Base-by-base conservation (phyloP, 257 asterid species). In the Penstemon newberryi region DNA sequence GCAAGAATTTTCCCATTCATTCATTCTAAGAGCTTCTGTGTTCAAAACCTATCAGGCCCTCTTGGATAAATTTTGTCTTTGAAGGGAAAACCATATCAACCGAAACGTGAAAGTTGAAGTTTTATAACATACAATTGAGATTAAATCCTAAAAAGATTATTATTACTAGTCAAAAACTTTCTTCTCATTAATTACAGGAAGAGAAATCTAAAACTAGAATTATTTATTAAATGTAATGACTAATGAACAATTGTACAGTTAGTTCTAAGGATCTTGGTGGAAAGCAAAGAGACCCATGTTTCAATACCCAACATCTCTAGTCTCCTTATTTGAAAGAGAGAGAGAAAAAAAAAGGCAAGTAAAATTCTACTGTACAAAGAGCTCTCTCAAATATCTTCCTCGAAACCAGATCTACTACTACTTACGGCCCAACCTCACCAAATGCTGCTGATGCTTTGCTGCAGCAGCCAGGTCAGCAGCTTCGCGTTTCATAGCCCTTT, bases 391-490 rank as follows among this genome's bases (percentile, higher is more conserved):
- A 15, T 15, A 49, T 61, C 13, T 50, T 60, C 55, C 33, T 11
- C 45, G 7, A 18, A 70, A 50, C 65, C 61, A 67, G 7, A 70
- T 56, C 77, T 7, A 44, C 19, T 40, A 10, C 8, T 70, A 66
- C 68, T 60, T 50, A 4, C 82, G 90, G 5, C 96, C 96, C 72
- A 85, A 67, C 88, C 95, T 85, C 60, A 50, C 81, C 78, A 86
- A 81, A 71, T 68, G 96, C 79, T 81, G 79, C 79, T 81, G 89
- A 57, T 88, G 97, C 70, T 91, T 88, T 12, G 65, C 93, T 37
- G 95, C 96, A 66, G 96, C 96, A 0, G 85, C 97, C 79, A 81
- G 82, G 69, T 91, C 83, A 11, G 97, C 95, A 63, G 97, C 95
- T 78, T 88, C 95, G 0, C 95, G 85, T 78, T 91, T 91, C 75